Percentiles rank a stretch among this genome's conserved stretches.
phyloP scores from a whole-genome alignment of 306 rosid species.

The Malus sieversii region DNA sequence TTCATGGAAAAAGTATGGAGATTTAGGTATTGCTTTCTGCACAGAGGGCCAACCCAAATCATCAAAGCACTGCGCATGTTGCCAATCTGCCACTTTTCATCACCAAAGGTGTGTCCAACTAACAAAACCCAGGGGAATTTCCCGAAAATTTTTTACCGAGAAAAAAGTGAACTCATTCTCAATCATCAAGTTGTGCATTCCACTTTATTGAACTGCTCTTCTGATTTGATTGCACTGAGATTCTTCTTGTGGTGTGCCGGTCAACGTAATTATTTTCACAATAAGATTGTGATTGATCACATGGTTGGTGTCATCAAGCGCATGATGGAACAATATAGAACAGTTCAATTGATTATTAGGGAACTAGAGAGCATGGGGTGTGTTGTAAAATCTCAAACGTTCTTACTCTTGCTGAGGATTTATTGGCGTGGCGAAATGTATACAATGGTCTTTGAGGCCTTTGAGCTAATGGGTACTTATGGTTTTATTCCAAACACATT shows the following conservation, averaged over 20 bases:
- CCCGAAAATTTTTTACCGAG: background rate
- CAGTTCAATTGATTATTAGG: constrained; percentile 29
- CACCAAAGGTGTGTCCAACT: background rate
- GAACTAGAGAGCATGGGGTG: constrained; percentile 40
- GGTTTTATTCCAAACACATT: constrained; percentile 44
- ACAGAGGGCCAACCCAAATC: constrained; percentile 4
- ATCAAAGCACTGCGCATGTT: background rate
- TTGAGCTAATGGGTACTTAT: constrained; percentile 28
- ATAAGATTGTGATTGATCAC: constrained; percentile 17
- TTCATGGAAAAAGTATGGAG: constrained; percentile 28
- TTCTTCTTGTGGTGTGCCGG: constrained; percentile 45
- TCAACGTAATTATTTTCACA: constrained; percentile 30
- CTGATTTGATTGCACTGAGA: constrained; percentile 51
- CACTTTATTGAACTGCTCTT: constrained; percentile 35
- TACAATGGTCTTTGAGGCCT: constrained; percentile 32
- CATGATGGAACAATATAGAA: constrained; percentile 22
- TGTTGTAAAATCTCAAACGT: constrained; percentile 36
- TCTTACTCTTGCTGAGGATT: constrained; percentile 45
- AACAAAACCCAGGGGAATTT: constrained; percentile 3
- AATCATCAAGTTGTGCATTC: constrained; percentile 22
- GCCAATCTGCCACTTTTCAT: constrained; percentile 6
- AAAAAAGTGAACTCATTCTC: constrained; percentile 15
- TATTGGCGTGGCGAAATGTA: constrained; percentile 44
- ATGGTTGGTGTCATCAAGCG: constrained; percentile 33
- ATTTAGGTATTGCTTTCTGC: constrained; percentile 12